phyloP scores from a whole-genome alignment of 768 basidiomycete species.

The Amanita fuliginea region DNA sequence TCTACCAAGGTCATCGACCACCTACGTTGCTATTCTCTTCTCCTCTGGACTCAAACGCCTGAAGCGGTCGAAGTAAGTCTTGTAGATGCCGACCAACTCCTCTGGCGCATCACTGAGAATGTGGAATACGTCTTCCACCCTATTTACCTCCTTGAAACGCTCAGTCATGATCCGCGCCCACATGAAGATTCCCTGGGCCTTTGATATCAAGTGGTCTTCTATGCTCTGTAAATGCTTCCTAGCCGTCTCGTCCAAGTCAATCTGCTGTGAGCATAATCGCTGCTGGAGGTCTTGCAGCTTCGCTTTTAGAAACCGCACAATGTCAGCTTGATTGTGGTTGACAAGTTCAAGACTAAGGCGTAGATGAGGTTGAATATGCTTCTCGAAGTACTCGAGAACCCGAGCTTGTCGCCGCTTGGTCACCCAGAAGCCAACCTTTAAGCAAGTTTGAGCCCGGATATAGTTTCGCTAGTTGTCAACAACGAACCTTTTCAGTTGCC shows the following conservation, averaged over 20 bases:
- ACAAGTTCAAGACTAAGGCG: background rate
- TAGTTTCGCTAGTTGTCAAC: background rate
- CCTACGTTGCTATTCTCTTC: conserved; percentile 10
- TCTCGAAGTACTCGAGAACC: background rate
- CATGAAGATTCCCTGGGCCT: conserved; percentile 18
- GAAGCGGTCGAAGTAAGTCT: conserved; percentile 10
- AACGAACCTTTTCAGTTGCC: background rate
- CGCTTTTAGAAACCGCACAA: background rate
- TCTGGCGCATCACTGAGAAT: conserved; percentile 8
- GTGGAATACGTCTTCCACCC: conserved; percentile 11
- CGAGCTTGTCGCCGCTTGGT: background rate
- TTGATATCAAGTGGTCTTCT: background rate
- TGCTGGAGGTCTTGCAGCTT: background rate
- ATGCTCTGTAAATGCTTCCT: background rate
- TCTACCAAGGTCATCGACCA: background rate
- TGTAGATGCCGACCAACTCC: conserved; percentile 11
- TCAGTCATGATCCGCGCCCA: conserved; percentile 17
- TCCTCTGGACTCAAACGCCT: conserved; percentile 1
- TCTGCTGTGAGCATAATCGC: background rate
- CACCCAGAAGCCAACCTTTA: conserved; percentile 1
- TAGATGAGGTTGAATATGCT: background rate
- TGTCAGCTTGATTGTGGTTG: background rate
- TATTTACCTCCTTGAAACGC: conserved; percentile 10
- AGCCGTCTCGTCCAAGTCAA: background rate
- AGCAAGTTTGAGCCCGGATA: background rate